Conservation (phyloP, 2,329 filamentous ascomycete species). For the Xylariaceae sp. region DNA sequence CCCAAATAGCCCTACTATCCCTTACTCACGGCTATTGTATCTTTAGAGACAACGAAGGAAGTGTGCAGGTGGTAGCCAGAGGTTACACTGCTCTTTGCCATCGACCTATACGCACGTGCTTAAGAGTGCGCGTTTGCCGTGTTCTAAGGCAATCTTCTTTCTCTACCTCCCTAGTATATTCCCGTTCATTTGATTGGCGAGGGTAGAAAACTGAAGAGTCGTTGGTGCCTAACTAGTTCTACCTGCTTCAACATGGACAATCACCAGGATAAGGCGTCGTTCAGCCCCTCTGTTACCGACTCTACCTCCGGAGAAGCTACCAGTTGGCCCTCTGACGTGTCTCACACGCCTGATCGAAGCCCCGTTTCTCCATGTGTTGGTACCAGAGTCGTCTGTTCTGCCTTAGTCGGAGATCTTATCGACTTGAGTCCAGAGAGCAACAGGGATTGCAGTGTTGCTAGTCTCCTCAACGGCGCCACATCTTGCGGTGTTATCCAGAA, state of each 20-base stretch:
- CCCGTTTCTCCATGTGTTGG: slow-evolving; percentile 24
- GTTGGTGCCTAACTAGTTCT: slow-evolving; percentile 6
- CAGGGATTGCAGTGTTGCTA: too few species aligned
- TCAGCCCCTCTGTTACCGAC: slow-evolving; percentile 14
- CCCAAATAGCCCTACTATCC: background rate
- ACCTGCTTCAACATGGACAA: slow-evolving; percentile 10
- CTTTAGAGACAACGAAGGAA: slow-evolving; percentile 6
- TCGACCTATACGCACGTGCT: slow-evolving; percentile 20
- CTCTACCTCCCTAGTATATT: slow-evolving; percentile 15
- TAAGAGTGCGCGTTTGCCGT: slow-evolving; percentile 31
- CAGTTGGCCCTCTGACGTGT: slow-evolving; percentile 28
- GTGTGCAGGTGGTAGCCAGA: background rate
- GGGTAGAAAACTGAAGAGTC: background rate
- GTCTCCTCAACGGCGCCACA: too few species aligned
- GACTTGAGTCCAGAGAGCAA: too few species aligned
- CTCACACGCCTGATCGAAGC: slow-evolving; percentile 26
- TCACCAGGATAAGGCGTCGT: slow-evolving; percentile 6
- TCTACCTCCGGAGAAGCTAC: slow-evolving; percentile 19
- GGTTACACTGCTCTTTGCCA: background rate
- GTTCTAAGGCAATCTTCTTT: background rate
- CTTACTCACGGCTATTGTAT: slow-evolving; percentile 1
- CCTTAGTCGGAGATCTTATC: too few species aligned
- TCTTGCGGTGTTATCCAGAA: too few species aligned
- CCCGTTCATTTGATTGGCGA: slow-evolving; percentile 19
- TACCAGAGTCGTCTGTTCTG: background rate